Percentiles rank a stretch among this genome's conserved stretches.
Conservation (phyloP, 257 asterid genomes). For the Penstemon newberryi region DNA sequence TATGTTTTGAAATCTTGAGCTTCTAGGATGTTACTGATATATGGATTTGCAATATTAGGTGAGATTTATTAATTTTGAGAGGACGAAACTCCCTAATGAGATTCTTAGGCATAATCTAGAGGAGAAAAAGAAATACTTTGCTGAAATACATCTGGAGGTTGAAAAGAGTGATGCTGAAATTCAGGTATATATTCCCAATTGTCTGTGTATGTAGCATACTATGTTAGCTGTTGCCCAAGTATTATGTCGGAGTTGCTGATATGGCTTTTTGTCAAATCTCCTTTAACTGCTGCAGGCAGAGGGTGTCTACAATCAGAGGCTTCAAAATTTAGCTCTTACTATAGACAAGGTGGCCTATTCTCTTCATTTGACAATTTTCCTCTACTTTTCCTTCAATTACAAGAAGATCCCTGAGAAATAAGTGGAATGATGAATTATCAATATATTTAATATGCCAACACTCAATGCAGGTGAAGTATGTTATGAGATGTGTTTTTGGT, state of each 20-base stretch:
- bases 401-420: slow-evolving; percentile 10
- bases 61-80: slow-evolving; percentile 94
- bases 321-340: slow-evolving; percentile 96
- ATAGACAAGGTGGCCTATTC: slow-evolving; percentile 74
- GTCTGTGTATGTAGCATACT: not conserved
- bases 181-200: slow-evolving; percentile 53
- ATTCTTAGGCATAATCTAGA: slow-evolving; percentile 84
- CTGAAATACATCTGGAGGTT: slow-evolving; percentile 78
- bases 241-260: slow-evolving; percentile 13
- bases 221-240: slow-evolving; percentile 13
- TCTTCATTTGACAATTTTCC: slow-evolving; percentile 11
- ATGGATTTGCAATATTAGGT: slow-evolving; percentile 54
- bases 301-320: slow-evolving; percentile 96
- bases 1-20: slow-evolving; percentile 3
- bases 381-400: slow-evolving; percentile 22
- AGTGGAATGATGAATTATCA: slow-evolving; percentile 12
- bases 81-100: slow-evolving; percentile 83
- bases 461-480: slow-evolving; percentile 81
- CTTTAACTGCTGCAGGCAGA: slow-evolving; percentile 67
- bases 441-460: slow-evolving; percentile 9
- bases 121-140: slow-evolving; percentile 83
- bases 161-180: slow-evolving; percentile 96
- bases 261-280: slow-evolving; percentile 15
- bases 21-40: slow-evolving; percentile 20
- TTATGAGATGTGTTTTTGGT: slow-evolving; percentile 89